phyloP scores from a whole-genome alignment of 208 protist genomes.

The Leishmania amazonensis region DNA sequence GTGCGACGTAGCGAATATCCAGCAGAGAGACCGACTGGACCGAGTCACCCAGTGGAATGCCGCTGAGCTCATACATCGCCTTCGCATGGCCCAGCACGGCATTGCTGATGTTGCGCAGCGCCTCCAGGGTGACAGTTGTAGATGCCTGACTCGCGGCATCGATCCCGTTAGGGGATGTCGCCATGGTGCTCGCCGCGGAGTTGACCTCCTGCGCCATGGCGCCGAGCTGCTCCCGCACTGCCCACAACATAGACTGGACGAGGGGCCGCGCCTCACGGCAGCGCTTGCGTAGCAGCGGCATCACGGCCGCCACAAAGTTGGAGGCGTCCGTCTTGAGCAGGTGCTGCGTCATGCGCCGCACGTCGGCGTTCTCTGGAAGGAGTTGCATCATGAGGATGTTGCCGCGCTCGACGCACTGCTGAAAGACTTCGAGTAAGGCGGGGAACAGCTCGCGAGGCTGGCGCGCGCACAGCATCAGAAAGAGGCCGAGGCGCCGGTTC shows the following conservation, averaged over 20 bases:
- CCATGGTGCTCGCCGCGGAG: slow-evolving; percentile 1
- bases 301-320: slow-evolving; percentile 49
- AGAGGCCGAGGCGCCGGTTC: slow-evolving; percentile 65
- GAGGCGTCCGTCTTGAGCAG: slow-evolving; percentile 53
- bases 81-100: slow-evolving; percentile 50
- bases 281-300: slow-evolving; percentile 71
- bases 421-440: slow-evolving; percentile 63
- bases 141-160: slow-evolving; percentile 7
- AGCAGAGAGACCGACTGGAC: slow-evolving; percentile 22
- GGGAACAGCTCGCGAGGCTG: slow-evolving; percentile 72
- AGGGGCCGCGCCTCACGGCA: slow-evolving; percentile 47
- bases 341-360: slow-evolving; percentile 61
- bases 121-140: slow-evolving; percentile 2
- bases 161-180: slow-evolving; percentile 1
- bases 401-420: slow-evolving; percentile 61
- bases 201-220: slow-evolving; percentile 35
- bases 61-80: slow-evolving; percentile 68
- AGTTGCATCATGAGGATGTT: slow-evolving; percentile 58
- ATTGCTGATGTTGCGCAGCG: slow-evolving; percentile 37
- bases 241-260: slow-evolving; percentile 74
- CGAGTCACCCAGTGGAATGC: slow-evolving; percentile 39
- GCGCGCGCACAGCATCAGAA: slow-evolving; percentile 77
- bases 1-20: slow-evolving; percentile 75
- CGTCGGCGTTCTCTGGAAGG: slow-evolving; percentile 56
- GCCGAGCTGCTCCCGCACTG: slow-evolving; percentile 48